These are phyloP conservation scores for Pyricularia grisea DNA, from an alignment of 2,329 filamentous ascomycete species.

Conservation along the genomic window DNA sequence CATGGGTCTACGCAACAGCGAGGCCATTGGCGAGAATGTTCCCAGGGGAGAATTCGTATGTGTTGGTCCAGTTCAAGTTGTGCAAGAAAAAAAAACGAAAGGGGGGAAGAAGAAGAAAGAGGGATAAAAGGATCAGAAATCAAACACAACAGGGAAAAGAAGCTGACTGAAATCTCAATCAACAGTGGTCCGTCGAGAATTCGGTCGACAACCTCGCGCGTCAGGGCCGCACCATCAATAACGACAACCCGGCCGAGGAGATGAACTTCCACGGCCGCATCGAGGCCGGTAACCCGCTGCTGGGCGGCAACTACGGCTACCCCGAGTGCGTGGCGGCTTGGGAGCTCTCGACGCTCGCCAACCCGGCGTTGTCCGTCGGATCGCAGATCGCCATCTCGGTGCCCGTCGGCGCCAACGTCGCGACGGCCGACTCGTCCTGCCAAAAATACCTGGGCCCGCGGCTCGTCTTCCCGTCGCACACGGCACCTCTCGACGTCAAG, in stretches of 20 bases:
- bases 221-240: constrained; percentile 41
- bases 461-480: constrained; percentile 43
- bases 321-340: constrained; percentile 53
- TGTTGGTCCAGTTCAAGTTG: background rate
- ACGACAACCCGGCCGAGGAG: constrained; percentile 56
- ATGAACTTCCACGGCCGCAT: constrained; percentile 48
- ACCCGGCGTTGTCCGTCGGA: constrained; percentile 20
- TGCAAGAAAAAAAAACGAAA: background rate
- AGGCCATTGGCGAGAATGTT: constrained; percentile 46
- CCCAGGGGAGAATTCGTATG: constrained; percentile 18
- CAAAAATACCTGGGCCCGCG: constrained; percentile 25
- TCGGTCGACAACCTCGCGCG: constrained; percentile 49
- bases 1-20: constrained; percentile 56
- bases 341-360: constrained; percentile 28
- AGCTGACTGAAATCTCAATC: background rate
- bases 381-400: constrained; percentile 22
- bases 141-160: background rate
- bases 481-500: constrained; percentile 53
- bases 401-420: constrained; percentile 13
- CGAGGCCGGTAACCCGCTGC: constrained; percentile 18
- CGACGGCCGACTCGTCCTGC: constrained; percentile 19
- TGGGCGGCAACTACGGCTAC: constrained; percentile 49
- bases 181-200: constrained; percentile 49
- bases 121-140: background rate
- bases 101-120: background rate